Base-by-base conservation (phyloP, 345 rosid genomes). In the Euphorbia tirucalli region DNA sequence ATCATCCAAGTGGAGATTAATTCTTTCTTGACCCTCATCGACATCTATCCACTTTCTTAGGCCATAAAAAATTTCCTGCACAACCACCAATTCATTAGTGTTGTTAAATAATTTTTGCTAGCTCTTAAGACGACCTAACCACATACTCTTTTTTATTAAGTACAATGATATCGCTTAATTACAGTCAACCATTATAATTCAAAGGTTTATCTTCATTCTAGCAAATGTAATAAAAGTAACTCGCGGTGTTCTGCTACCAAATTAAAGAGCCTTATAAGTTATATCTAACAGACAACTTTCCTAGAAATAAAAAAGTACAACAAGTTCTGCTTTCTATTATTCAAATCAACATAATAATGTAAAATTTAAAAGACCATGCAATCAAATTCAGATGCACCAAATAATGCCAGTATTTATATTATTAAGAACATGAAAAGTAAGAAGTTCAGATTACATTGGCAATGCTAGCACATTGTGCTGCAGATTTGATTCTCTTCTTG, bases 1-100 rank as follows among this genome's bases (percentile, higher is more conserved):
- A 55, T 75, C 83, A 37, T 76, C 85, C 68, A 87, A 74, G 56
- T 71, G 52, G 72, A 70, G 52, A 6, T 46, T 54, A 66, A 80
- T 62, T 32, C 74, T 74, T 72, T 43, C 59, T 66, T 78, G 82
- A 73, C 69, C 24, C 24, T 64, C 54, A 43, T n/a, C n/a, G n/a
- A 49, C 74, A 67, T 76, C 79, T 21, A 71, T 64, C 74, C 83
- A 86, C 74, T 83, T 73, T 77, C 78, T 84, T 67, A 88, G 74
- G 74, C 89, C 90, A 71, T 81, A 82, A 73, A 84, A 87, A 50
- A 90, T 81, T 74, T 73, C 90, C 91, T 88, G 87, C 2, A 64
- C 61, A 73, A 74, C 69, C 70, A 74, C 27, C 52, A 43, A 60
- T 61, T 65, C 25, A 48, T 62, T 46, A 24, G n/a, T 52, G 11